Evolutionary conservation across 805 yeast species (phyloP), one percentile per base, ranked within the genome.

Genomic region (Yamadazyma paraphyllophila): DNA sequence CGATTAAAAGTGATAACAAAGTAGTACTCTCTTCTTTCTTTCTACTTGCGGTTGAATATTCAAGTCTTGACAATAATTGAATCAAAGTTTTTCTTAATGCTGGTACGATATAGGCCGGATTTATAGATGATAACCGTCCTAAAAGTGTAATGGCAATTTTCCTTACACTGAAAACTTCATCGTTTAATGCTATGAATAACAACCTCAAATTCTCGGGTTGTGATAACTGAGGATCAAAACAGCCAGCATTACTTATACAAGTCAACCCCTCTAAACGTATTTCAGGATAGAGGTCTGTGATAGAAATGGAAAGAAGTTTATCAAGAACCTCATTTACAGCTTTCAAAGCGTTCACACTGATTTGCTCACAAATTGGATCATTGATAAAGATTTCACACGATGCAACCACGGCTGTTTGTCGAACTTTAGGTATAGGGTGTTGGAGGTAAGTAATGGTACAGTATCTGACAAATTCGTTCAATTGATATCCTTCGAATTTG

Each of bases 41-140:
- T 2, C 80, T 56, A 29, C 89, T 77, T 37, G 82, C 78, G 9
- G 85, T 82, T 1, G 96, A 86, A 61, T 83, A 90, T 56, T 90
- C 96, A 41, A 94, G 69, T 48, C 88, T 87, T 0, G 97, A 89
- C 38, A 95, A 63, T 11, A 91, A 72, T 61, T 92, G 97, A 36
- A 94, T 81, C 50, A 95, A 66, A 0, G 92, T 81, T 60, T 89
- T 92, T 54, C 98, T 76, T 44, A 94, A 71, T 0, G 96, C 88
- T 0, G 99, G 99, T 32, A 92, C 90, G 51, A 94, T 88, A 63
- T 89, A 92, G 0, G 99, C 97, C 0, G 99, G 98, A 57, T 94
- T 94, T 34, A 89, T 84, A 1, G 80, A 67, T 0, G 96, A 85
- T 13, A 94, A 66, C 45, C 97, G 76, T 2, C 99, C 98, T 47